Conservation (phyloP, 2,329 filamentous ascomycete genomes). For the Diaporthe destruens region DNA sequence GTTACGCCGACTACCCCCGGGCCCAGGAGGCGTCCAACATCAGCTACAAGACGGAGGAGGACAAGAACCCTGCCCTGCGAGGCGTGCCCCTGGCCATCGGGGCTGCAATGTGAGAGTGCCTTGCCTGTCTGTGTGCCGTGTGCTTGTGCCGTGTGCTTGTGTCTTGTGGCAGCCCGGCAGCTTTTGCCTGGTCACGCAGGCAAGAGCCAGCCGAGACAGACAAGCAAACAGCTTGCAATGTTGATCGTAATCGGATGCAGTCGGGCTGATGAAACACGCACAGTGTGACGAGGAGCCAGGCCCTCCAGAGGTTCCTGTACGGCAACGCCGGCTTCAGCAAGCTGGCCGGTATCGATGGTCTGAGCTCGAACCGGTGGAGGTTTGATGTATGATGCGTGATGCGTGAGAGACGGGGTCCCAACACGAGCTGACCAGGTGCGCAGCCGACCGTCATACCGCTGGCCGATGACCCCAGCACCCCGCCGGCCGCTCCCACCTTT, state of each 20-base stretch:
- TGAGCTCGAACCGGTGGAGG: conserved; percentile 59
- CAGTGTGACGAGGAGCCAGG: conserved; percentile 71
- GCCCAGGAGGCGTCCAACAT: conserved; percentile 54
- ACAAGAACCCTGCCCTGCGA: conserved; percentile 77
- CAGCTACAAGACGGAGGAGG: conserved; percentile 52
- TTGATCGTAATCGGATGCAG: neutral
- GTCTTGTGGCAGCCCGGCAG: neutral
- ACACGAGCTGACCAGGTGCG: conserved; percentile 25
- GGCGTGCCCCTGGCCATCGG: conserved; percentile 73
- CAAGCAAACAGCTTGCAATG: neutral
- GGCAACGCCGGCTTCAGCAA: conserved; percentile 71
- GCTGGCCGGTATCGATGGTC: conserved; percentile 59
- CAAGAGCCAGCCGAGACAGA: neutral
- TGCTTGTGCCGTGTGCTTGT: neutral
- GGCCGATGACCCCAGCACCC: conserved; percentile 50
- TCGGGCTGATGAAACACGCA: conserved; percentile 22
- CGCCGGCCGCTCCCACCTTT: conserved; percentile 53
- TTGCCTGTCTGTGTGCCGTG: too few species aligned
- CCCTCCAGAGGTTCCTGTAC: conserved; percentile 77
- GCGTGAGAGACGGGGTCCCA: too few species aligned
- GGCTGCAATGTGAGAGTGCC: conserved; percentile 49
- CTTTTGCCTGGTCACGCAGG: neutral
- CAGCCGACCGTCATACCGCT: conserved; percentile 71
- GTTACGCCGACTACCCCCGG: conserved; percentile 60
- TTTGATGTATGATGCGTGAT: conserved; percentile 61